A percentile compares a stretch with the other conserved stretches of the same genome.
phyloP scores from a whole-genome alignment of 352 stramenopile genomes.

The Pilasporangium apinafurcum region DNA sequence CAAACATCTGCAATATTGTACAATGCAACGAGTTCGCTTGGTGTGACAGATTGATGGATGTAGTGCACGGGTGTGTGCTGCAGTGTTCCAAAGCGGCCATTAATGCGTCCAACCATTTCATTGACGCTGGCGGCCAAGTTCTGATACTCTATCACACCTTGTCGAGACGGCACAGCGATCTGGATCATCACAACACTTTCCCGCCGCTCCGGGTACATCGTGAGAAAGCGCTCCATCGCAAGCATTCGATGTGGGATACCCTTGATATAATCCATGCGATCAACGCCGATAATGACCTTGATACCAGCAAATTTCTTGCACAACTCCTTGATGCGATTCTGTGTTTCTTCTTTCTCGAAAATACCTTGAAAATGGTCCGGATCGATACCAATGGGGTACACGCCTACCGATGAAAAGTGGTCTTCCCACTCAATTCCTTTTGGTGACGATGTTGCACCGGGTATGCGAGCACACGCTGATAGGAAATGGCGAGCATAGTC shows the following conservation, averaged over 20 bases:
- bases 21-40: constrained; percentile 81
- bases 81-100: constrained; percentile 79
- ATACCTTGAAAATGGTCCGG: constrained; percentile 78
- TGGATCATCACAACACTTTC: constrained; percentile 92
- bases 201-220: constrained; percentile 78
- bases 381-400: constrained; percentile 85
- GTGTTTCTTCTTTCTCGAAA: constrained; percentile 32
- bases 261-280: constrained; percentile 86
- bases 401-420: constrained; percentile 74
- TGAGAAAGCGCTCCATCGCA: constrained; percentile 82
- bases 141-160: constrained; percentile 81
- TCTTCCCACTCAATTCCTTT: constrained; percentile 79
- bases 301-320: constrained; percentile 53
- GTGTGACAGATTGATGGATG: constrained; percentile 74
- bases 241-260: constrained; percentile 84
- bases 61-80: constrained; percentile 87
- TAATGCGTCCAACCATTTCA: constrained; percentile 86
- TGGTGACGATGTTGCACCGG: constrained; percentile 62
- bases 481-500: constrained; percentile 86
- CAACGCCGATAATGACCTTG: constrained; percentile 84
- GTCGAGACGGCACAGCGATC: constrained; percentile 89
- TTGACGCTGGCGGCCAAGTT: constrained; percentile 78
- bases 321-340: constrained; percentile 57
- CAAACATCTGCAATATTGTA: constrained; percentile 89
- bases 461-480: constrained; percentile 64